A percentile compares a stretch with the other conserved stretches of the same genome.
phyloP scores from a whole-genome alignment of 2,329 filamentous ascomycete genomes.

The Macroventuria anomochaeta region DNA sequence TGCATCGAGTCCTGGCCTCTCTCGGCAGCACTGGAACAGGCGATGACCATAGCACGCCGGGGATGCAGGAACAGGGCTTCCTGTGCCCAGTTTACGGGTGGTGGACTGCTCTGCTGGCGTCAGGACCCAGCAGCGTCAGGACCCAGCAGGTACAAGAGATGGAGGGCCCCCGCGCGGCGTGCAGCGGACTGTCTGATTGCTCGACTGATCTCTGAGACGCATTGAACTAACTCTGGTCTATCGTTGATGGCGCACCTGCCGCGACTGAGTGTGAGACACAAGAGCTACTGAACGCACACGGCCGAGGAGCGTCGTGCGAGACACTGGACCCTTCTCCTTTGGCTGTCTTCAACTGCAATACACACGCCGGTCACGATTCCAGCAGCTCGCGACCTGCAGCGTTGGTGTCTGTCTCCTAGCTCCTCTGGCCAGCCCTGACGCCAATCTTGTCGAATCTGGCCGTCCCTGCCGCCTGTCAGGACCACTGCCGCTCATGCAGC shows the following conservation, averaged over 20 bases:
- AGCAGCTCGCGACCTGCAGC: background rate
- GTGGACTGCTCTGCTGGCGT: background rate
- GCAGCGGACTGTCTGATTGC: background rate
- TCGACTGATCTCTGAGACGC: background rate
- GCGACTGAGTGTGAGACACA: constrained; percentile 7
- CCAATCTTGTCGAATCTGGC: background rate
- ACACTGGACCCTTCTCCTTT: background rate
- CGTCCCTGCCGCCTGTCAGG: constrained; percentile 9
- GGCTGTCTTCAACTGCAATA: no score
- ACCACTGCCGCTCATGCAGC: constrained; percentile 9
- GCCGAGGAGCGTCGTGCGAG: background rate
- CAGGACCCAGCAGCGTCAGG: no score
- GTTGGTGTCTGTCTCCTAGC: background rate
- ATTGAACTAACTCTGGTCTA: background rate
- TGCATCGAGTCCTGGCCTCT: constrained; percentile 3
- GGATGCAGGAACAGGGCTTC: constrained; percentile 12
- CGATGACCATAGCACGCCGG: constrained; percentile 3
- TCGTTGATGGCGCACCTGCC: constrained; percentile 9
- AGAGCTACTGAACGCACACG: constrained; percentile 10
- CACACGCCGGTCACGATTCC: no score
- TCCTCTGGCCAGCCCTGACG: background rate
- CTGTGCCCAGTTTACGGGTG: constrained; percentile 4
- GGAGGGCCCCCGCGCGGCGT: constrained; percentile 1
- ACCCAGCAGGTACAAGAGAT: constrained; percentile 16
- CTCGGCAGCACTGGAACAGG: constrained; percentile 6